Evolutionary conservation across 2,329 filamentous ascomycete species (phyloP).

Genomic region (Podosphaera fusca): DNA sequence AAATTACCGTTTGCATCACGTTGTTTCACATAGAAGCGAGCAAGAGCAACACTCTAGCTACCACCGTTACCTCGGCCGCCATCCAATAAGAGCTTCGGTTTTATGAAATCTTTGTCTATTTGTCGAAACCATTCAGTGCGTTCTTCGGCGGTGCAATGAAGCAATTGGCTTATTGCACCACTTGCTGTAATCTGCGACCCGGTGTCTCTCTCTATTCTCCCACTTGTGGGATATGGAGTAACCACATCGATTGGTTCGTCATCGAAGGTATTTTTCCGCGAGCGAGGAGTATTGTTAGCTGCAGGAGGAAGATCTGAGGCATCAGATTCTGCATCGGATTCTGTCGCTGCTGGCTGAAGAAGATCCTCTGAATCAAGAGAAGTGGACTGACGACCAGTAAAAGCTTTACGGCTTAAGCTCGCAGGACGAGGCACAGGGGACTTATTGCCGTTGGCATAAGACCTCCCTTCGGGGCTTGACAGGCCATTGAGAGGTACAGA

Average conservation of each 20-base stretch:
- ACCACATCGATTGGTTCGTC: slow-evolving; percentile 5
- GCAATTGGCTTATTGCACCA: slow-evolving; percentile 50
- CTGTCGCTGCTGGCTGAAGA: slow-evolving; percentile 22
- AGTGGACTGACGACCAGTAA: slow-evolving; percentile 13
- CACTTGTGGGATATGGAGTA: slow-evolving; percentile 15
- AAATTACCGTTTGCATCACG: no score
- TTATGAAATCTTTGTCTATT: slow-evolving; percentile 88
- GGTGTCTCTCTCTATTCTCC: slow-evolving; percentile 12
- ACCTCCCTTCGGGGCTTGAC: slow-evolving; percentile 17
- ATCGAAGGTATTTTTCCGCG: not conserved
- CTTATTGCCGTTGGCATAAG: slow-evolving; percentile 18
- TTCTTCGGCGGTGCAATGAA: slow-evolving; percentile 58
- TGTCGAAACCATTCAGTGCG: slow-evolving; percentile 77
- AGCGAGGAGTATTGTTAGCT: slow-evolving; percentile 17
- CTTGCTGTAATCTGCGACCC: slow-evolving; percentile 39
- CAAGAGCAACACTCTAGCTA: not conserved
- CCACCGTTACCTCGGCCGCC: slow-evolving; percentile 21
- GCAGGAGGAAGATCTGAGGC: slow-evolving; percentile 42
- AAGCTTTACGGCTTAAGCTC: slow-evolving; percentile 30
- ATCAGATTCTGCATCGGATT: slow-evolving; percentile 39
- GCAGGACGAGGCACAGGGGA: slow-evolving; percentile 16
- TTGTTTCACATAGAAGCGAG: no score
- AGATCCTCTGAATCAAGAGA: slow-evolving; percentile 28
- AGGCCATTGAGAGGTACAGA: slow-evolving; percentile 29
- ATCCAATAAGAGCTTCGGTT: slow-evolving; percentile 71